Conservation (phyloP, 306 rosid genomes). For the Datisca glomerata region DNA sequence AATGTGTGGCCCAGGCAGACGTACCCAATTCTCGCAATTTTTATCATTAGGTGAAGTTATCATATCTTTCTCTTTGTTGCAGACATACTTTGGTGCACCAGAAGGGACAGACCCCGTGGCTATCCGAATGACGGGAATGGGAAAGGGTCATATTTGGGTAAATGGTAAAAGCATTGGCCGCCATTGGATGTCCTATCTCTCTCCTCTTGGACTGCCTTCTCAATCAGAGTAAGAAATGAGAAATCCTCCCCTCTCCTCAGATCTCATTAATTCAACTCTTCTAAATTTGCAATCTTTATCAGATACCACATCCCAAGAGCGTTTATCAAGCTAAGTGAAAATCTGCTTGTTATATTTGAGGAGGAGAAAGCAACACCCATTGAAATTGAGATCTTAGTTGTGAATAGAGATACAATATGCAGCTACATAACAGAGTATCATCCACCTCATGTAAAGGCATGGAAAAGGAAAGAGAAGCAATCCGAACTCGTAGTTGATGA, state of each 20-base stretch:
- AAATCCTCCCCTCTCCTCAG: background rate
- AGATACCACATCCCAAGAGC: slow-evolving; percentile 87
- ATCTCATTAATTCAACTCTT: background rate
- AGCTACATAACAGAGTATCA: slow-evolving; percentile 27
- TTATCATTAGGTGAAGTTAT: no score
- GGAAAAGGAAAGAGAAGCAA: slow-evolving; percentile 25
- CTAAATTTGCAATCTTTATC: background rate
- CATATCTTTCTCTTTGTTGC: no score
- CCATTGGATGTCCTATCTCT: slow-evolving; percentile 61
- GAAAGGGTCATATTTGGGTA: slow-evolving; percentile 74
- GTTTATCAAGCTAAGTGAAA: slow-evolving; percentile 31
- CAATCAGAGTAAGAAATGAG: slow-evolving; percentile 45
- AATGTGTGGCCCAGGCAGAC: background rate
- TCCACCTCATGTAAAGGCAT: slow-evolving; percentile 52
- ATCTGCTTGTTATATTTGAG: slow-evolving; percentile 59
- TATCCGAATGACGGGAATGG: slow-evolving; percentile 66
- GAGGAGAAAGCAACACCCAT: slow-evolving; percentile 32
- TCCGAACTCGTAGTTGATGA: slow-evolving; percentile 3
- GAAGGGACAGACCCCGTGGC: slow-evolving; percentile 63
- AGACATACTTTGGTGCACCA: slow-evolving; percentile 59
- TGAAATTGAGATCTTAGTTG: slow-evolving; percentile 35
- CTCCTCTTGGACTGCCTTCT: slow-evolving; percentile 37
- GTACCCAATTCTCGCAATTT: no score
- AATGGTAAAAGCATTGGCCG: slow-evolving; percentile 77
- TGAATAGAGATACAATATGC: slow-evolving; percentile 69